Conservation (phyloP, 805 yeast genomes). For the Candida ovalis region DNA sequence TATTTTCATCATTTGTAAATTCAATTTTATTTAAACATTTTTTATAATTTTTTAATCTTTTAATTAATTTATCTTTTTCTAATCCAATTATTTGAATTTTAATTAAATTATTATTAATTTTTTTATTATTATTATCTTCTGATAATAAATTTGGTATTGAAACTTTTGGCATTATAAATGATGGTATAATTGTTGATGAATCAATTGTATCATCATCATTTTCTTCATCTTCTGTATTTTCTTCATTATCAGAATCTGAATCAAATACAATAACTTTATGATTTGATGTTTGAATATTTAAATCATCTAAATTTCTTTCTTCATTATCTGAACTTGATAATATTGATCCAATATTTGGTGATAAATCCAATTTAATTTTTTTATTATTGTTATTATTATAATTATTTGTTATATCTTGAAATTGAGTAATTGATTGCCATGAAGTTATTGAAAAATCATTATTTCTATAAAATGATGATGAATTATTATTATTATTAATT, state of each 20-base stretch:
- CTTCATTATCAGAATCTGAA: conserved; percentile 16
- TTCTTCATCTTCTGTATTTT: conserved; percentile 15
- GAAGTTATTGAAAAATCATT: conserved; percentile 33
- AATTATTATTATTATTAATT: conserved; percentile 3
- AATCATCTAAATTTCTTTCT: conserved; percentile 18
- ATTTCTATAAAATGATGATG: conserved; percentile 9
- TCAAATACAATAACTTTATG: conserved; percentile 25
- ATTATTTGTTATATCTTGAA: not conserved
- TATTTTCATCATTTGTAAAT: conserved; percentile 20
- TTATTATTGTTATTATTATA: not conserved
- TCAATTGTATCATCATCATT: conserved; percentile 25
- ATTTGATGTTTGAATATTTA: conserved; percentile 5
- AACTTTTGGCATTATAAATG: conserved; percentile 37
- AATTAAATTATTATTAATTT: conserved; percentile 4
- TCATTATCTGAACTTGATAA: conserved; percentile 33
- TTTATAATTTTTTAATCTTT: conserved; percentile 24
- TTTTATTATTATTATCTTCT: too few relatives aligned
- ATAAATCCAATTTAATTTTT: conserved; percentile 1
- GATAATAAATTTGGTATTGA: conserved; percentile 21
- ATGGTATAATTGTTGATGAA: conserved; percentile 29
- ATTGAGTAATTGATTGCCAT: conserved; percentile 32
- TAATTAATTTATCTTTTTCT: conserved; percentile 15
- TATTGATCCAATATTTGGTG: conserved; percentile 28
- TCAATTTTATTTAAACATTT: conserved; percentile 28
- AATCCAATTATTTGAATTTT: conserved; percentile 29